Conservation (phyloP, 768 basidiomycete genomes). For the Psilocybe tampanensis region DNA sequence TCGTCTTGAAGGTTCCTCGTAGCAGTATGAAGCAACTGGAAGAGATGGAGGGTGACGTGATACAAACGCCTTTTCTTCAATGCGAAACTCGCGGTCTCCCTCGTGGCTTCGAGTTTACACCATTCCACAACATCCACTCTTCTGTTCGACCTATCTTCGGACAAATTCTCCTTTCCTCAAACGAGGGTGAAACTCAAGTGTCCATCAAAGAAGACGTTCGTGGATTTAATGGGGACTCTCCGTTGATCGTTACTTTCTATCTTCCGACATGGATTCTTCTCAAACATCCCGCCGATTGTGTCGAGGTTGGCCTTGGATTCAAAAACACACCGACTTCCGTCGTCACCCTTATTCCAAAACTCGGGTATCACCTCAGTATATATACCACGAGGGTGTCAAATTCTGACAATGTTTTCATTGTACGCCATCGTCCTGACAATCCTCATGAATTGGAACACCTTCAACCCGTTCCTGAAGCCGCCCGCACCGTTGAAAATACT, state of each 20-base stretch:
- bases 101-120: background rate
- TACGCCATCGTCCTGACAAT: constrained; percentile 30
- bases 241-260: constrained; percentile 38
- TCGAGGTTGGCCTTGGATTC: constrained; percentile 30
- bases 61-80: constrained; percentile 33
- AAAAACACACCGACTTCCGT: constrained; percentile 21
- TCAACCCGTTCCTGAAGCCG: background rate
- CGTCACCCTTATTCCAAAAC: constrained; percentile 18
- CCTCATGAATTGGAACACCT: constrained; percentile 15
- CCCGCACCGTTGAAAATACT: background rate
- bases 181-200: constrained; percentile 11
- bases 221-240: constrained; percentile 34
- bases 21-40: constrained; percentile 29
- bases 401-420: constrained; percentile 29
- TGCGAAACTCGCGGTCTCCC: constrained; percentile 29
- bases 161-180: constrained; percentile 9
- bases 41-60: constrained; percentile 13
- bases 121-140: constrained; percentile 34
- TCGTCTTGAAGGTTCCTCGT: constrained; percentile 39
- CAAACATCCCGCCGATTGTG: constrained; percentile 15
- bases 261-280: constrained; percentile 34
- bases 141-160: constrained; percentile 38
- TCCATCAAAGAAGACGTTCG: constrained; percentile 31
- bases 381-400: constrained; percentile 31
- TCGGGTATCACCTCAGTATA: constrained; percentile 28